phyloP scores from a whole-genome alignment of 805 yeast species.

The Metschnikowia shivogae region DNA sequence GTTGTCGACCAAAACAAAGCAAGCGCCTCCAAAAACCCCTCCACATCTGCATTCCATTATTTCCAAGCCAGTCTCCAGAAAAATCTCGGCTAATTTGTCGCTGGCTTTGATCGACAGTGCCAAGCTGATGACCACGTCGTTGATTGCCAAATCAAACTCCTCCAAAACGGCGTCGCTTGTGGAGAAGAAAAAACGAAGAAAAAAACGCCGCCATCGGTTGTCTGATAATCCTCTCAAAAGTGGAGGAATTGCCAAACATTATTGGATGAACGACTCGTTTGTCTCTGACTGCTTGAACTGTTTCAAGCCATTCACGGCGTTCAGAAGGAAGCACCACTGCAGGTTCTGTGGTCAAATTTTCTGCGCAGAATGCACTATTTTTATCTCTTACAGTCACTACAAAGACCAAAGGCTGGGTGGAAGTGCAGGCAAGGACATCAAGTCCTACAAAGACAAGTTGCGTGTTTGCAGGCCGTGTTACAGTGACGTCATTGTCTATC shows the following conservation, averaged over 20 bases:
- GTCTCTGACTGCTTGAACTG: slow-evolving; percentile 86
- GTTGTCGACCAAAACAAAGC: not conserved
- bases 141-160: slow-evolving; percentile 26
- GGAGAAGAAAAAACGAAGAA: slow-evolving; percentile 19
- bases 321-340: slow-evolving; percentile 91
- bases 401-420: slow-evolving; percentile 32
- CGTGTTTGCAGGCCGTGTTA: slow-evolving; percentile 77
- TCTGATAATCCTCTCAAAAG: slow-evolving; percentile 42
- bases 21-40: not conserved
- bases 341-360: slow-evolving; percentile 95
- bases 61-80: slow-evolving; percentile 17
- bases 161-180: slow-evolving; percentile 21
- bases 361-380: slow-evolving; percentile 75
- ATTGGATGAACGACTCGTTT: slow-evolving; percentile 95
- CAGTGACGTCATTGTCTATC: slow-evolving; percentile 60
- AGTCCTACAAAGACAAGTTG: slow-evolving; percentile 60
- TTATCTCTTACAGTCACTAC: slow-evolving; percentile 56
- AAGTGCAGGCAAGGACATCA: slow-evolving; percentile 7
- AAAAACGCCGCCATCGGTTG: slow-evolving; percentile 26
- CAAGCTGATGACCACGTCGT: slow-evolving; percentile 27
- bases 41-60: not conserved
- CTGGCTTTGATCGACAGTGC: slow-evolving; percentile 37
- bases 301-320: slow-evolving; percentile 74
- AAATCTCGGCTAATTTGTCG: slow-evolving; percentile 30
- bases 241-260: slow-evolving; percentile 65